A percentile compares a stretch with the other conserved stretches of the same genome.
Conservation (phyloP, 345 rosid genomes). For the Citrus sinensis region DNA sequence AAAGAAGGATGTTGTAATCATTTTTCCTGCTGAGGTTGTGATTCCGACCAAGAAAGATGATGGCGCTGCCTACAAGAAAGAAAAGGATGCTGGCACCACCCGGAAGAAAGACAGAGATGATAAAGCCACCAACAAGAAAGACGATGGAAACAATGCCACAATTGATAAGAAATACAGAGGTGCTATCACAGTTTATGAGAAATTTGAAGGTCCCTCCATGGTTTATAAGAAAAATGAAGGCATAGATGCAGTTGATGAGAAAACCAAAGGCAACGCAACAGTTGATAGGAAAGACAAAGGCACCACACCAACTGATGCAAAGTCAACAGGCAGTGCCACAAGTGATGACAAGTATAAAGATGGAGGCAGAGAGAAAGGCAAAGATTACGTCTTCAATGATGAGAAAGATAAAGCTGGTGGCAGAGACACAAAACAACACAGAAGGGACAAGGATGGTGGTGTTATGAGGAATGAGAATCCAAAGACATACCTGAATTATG, state of each 20-base stretch:
- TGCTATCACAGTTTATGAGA: not conserved
- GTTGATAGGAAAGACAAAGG: not conserved
- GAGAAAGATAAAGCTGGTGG: not conserved
- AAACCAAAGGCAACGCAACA: not conserved
- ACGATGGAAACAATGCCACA: not conserved
- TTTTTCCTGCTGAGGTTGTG: not conserved
- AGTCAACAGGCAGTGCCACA: too few relatives aligned
- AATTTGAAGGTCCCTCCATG: not conserved
- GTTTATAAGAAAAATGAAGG: not conserved
- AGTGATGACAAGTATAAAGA: not conserved
- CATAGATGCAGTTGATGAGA: not conserved
- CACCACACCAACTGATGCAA: not conserved
- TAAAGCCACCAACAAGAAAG: not conserved
- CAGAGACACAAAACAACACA: not conserved
- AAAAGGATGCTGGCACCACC: not conserved
- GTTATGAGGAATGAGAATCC: not conserved
- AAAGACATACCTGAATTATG: not conserved
- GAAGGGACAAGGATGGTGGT: not conserved
- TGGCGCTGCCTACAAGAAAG: not conserved
- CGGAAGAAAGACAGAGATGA: not conserved
- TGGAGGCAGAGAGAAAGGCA: not conserved
- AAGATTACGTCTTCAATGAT: not conserved
- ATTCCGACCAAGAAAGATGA: not conserved
- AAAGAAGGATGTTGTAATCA: conserved; percentile 1
- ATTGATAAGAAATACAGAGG: not conserved